These are phyloP conservation scores for Ustilago sp. DNA, from an alignment of 1,284 basidiomycete species.

Conservation along the genomic window DNA sequence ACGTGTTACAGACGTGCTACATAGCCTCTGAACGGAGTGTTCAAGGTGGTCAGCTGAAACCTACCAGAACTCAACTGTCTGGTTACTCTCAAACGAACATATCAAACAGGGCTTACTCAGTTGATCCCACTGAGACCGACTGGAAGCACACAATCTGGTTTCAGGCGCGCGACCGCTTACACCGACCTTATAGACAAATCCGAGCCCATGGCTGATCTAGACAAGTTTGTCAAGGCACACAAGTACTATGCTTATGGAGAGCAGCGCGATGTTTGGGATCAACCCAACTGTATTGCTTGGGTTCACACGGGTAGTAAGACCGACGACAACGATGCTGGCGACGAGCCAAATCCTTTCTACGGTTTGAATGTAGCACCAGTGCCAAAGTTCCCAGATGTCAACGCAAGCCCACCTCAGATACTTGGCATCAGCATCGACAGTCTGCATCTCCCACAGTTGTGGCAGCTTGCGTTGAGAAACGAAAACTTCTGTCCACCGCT, in stretches of 20 bases:
- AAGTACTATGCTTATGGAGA: slow-evolving; percentile 74
- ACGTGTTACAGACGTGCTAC: too few relatives aligned
- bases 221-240: slow-evolving; percentile 73
- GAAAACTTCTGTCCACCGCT: slow-evolving; percentile 68
- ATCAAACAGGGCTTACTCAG: too few relatives aligned
- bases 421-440: slow-evolving; percentile 58
- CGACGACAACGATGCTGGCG: slow-evolving; percentile 32
- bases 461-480: slow-evolving; percentile 54
- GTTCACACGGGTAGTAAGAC: slow-evolving; percentile 39
- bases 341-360: slow-evolving; percentile 65
- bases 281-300: slow-evolving; percentile 58
- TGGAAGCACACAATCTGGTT: too few relatives aligned
- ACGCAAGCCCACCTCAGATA: slow-evolving; percentile 56
- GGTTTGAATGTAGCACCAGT: slow-evolving; percentile 47
- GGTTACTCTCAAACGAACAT: too few relatives aligned
- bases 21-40: too few relatives aligned
- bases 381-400: slow-evolving; percentile 16
- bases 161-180: too few relatives aligned
- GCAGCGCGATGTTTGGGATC: slow-evolving; percentile 69
- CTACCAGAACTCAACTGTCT: too few relatives aligned
- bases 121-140: too few relatives aligned
- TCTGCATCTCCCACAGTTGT: slow-evolving; percentile 57
- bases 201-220: slow-evolving; percentile 55
- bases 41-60: too few relatives aligned
- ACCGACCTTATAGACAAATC: slow-evolving; percentile 56